Percentiles rank a stretch among this genome's conserved stretches.
Evolutionary conservation across 108 stramenopile species (phyloP).

Genomic region (Cyclotella kingstonii): DNA sequence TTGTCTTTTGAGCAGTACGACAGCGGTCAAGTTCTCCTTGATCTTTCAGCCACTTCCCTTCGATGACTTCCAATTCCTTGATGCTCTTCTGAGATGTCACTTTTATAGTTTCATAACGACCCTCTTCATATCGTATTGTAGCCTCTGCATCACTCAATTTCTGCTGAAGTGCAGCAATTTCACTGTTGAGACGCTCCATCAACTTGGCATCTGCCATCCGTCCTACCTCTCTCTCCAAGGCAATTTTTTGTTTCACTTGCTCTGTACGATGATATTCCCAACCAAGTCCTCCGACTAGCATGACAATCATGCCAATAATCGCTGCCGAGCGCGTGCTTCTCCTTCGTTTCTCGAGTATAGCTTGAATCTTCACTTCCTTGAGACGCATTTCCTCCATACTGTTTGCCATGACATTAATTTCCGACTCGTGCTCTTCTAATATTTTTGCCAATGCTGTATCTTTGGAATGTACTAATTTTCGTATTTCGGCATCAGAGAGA

Average conservation of each 20-base stretch:
- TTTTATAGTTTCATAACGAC: slow-evolving; percentile 22
- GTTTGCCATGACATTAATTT: slow-evolving; percentile 43
- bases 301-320: background rate
- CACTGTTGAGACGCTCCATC: slow-evolving; percentile 7
- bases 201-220: slow-evolving; percentile 16
- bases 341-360: slow-evolving; percentile 19
- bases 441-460: slow-evolving; percentile 39
- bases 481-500: slow-evolving; percentile 38
- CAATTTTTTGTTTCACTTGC: slow-evolving; percentile 30
- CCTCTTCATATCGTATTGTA: slow-evolving; percentile 39
- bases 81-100: slow-evolving; percentile 3
- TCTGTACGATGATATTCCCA: slow-evolving; percentile 22
- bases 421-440: slow-evolving; percentile 37
- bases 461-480: slow-evolving; percentile 42
- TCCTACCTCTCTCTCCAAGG: slow-evolving; percentile 28
- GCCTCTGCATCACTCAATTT: slow-evolving; percentile 40
- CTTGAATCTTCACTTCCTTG: slow-evolving; percentile 10
- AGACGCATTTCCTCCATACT: slow-evolving; percentile 39
- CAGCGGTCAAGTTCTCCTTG: slow-evolving; percentile 30
- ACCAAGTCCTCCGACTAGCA: slow-evolving; percentile 12
- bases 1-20: slow-evolving; percentile 9
- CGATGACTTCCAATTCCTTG: slow-evolving; percentile 25
- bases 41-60: slow-evolving; percentile 26
- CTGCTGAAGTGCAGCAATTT: slow-evolving; percentile 1
- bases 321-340: slow-evolving; percentile 19